Percentiles rank a stretch among this genome's conserved stretches.
These are phyloP conservation scores for Boletus fagicola DNA, from an alignment of 768 basidiomycete genomes.

Conservation along the genomic window DNA sequence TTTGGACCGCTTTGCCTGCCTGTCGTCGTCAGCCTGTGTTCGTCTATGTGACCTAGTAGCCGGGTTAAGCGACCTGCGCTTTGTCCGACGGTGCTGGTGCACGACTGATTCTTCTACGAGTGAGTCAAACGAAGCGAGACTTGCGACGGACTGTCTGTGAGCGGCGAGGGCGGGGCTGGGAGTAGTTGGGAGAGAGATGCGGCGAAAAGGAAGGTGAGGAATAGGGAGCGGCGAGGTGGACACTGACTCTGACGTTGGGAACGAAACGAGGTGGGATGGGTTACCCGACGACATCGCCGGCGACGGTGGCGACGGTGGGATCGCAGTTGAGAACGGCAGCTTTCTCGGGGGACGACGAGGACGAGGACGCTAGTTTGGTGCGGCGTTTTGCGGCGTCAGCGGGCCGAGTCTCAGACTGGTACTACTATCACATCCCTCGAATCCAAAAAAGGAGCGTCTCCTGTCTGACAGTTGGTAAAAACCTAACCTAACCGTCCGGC, in stretches of 20 bases:
- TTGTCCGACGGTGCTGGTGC: constrained; percentile 32
- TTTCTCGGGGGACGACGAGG: background rate
- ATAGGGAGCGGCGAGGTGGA: constrained; percentile 34
- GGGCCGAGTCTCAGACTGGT: constrained; percentile 24
- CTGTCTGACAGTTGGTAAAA: too few species aligned
- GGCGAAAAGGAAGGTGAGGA: constrained; percentile 58
- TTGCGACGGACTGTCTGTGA: constrained; percentile 64
- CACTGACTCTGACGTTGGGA: constrained; percentile 32
- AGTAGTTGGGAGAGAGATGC: constrained; percentile 58
- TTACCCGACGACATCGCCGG: constrained; percentile 20
- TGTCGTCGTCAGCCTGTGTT: constrained; percentile 46
- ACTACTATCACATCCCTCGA: constrained; percentile 19
- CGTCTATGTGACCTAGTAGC: constrained; percentile 24
- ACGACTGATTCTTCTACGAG: constrained; percentile 48
- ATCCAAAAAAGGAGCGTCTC: constrained; percentile 12
- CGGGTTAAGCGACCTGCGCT: constrained; percentile 36
- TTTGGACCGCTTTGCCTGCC: constrained; percentile 57
- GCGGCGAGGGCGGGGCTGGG: constrained; percentile 40
- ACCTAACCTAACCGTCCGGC: too few species aligned
- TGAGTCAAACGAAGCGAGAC: constrained; percentile 73
- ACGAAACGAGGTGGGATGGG: constrained; percentile 25
- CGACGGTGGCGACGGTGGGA: constrained; percentile 11
- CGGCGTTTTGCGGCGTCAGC: constrained; percentile 8
- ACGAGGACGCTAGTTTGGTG: background rate
- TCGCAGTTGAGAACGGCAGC: constrained; percentile 8